These are phyloP conservation scores for Podaxis sp. DNA, from an alignment of 768 basidiomycete species.

Conservation along the genomic window DNA sequence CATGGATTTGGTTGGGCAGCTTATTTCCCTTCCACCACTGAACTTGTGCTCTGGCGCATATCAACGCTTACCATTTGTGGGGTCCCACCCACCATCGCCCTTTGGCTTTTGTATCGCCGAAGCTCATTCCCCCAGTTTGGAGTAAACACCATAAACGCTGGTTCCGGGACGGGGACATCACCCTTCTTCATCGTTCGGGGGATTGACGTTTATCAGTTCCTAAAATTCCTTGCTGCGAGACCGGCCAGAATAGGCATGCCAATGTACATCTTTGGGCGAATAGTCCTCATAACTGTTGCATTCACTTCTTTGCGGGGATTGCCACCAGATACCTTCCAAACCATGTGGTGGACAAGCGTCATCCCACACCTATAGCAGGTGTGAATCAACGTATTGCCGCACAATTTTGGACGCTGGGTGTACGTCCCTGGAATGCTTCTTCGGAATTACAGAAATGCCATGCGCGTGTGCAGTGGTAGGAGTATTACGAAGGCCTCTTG, in stretches of 20 bases:
- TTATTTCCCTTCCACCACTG: conserved; percentile 15
- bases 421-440: too few species aligned
- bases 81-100: conserved; percentile 5
- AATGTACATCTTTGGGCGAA: conserved; percentile 6
- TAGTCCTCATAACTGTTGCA: conserved; percentile 6
- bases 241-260: conserved; percentile 9
- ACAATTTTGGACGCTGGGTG: not conserved
- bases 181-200: not conserved
- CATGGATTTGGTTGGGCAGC: conserved; percentile 20
- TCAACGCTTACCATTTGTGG: not conserved
- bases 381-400: not conserved
- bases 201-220: not conserved
- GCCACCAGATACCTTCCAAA: not conserved
- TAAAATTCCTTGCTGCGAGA: not conserved
- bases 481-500: too few species aligned
- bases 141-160: not conserved
- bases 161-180: too few species aligned
- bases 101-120: conserved; percentile 1
- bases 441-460: too few species aligned
- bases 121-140: not conserved
- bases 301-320: not conserved
- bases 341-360: conserved; percentile 1
- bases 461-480: too few species aligned
- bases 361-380: conserved; percentile 2
- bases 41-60: conserved; percentile 15